Percentiles rank a stretch among this genome's conserved stretches.
Conservation (phyloP, 805 yeast genomes). For the Huiozyma naganishii region DNA sequence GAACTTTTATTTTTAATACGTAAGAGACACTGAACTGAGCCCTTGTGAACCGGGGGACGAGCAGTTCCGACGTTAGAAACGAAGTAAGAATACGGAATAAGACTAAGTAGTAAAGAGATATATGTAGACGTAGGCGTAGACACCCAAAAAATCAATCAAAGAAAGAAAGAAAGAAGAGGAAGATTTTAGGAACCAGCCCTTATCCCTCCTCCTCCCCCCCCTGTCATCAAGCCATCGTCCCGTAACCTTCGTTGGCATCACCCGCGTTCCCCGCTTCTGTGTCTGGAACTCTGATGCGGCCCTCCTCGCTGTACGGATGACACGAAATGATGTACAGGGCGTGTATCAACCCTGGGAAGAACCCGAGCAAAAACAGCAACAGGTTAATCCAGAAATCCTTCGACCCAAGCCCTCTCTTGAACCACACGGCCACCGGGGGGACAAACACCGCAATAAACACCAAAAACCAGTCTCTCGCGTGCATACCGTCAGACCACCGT, state of each 20-base stretch:
- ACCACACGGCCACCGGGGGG: slow-evolving; percentile 63
- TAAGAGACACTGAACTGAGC: no score
- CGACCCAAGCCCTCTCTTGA: slow-evolving; percentile 47
- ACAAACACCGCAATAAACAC: slow-evolving; percentile 58
- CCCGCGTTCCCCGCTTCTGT: background rate
- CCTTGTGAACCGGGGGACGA: no score
- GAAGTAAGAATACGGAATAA: no score
- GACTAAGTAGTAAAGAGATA: no score
- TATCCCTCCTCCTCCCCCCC: no score
- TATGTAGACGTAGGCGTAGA: no score
- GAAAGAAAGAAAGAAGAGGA: no score
- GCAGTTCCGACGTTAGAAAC: no score
- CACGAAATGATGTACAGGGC: slow-evolving; percentile 47
- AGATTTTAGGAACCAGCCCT: no score
- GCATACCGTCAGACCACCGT: slow-evolving; percentile 5
- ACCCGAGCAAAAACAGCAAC: slow-evolving; percentile 48
- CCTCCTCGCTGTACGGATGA: slow-evolving; percentile 35
- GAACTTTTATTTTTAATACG: no score
- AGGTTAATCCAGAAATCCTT: slow-evolving; percentile 42
- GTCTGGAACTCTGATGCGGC: slow-evolving; percentile 3
- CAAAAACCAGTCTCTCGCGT: slow-evolving; percentile 44
- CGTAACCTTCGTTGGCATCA: slow-evolving; percentile 2
- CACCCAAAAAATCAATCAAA: background rate
- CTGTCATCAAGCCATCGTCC: slow-evolving; percentile 2
- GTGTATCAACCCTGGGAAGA: slow-evolving; percentile 62